phyloP scores from a whole-genome alignment of 1,284 basidiomycete genomes.

The Mycocalia duriaeana region DNA sequence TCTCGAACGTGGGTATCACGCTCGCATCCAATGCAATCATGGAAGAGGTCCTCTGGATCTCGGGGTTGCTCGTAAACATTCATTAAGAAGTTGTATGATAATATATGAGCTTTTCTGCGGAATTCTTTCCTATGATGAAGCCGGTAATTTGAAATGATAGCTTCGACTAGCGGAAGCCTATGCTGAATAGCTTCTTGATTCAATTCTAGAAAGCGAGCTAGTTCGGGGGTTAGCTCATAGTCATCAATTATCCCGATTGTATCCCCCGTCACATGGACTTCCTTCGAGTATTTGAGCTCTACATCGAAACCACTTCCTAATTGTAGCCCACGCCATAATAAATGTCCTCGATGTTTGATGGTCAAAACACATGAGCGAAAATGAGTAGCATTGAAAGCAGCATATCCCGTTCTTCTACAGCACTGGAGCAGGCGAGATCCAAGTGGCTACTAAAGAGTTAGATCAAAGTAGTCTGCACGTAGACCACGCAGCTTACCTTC shows the following conservation, averaged over 20 bases:
- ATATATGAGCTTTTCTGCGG: slow-evolving; percentile 46
- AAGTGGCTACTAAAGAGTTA: slow-evolving; percentile 32
- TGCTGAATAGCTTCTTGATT: slow-evolving; percentile 53
- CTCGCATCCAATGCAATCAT: slow-evolving; percentile 46
- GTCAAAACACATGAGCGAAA: slow-evolving; percentile 50
- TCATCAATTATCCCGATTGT: slow-evolving; percentile 67
- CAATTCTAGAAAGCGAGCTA: slow-evolving; percentile 63
- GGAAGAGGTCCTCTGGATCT: slow-evolving; percentile 38
- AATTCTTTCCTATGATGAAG: slow-evolving; percentile 46
- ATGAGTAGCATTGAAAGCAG: slow-evolving; percentile 40
- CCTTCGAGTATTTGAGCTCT: slow-evolving; percentile 53
- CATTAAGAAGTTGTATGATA: slow-evolving; percentile 68
- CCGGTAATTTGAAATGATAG: slow-evolving; percentile 51
- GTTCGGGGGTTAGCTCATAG: slow-evolving; percentile 55
- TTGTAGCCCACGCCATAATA: slow-evolving; percentile 54
- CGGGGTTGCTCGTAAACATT: slow-evolving; percentile 56
- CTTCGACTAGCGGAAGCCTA: slow-evolving; percentile 42
- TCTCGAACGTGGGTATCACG: slow-evolving; percentile 50
- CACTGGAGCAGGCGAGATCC: slow-evolving; percentile 38
- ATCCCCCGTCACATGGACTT: slow-evolving; percentile 45
- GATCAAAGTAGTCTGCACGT: not conserved
- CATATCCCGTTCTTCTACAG: slow-evolving; percentile 41
- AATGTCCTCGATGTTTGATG: slow-evolving; percentile 53
- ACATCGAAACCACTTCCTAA: slow-evolving; percentile 71
- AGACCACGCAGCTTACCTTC: slow-evolving; percentile 34